These are phyloP conservation scores for Anthracocystis walkeri DNA, from an alignment of 1,284 basidiomycete species.

Conservation along the genomic window DNA sequence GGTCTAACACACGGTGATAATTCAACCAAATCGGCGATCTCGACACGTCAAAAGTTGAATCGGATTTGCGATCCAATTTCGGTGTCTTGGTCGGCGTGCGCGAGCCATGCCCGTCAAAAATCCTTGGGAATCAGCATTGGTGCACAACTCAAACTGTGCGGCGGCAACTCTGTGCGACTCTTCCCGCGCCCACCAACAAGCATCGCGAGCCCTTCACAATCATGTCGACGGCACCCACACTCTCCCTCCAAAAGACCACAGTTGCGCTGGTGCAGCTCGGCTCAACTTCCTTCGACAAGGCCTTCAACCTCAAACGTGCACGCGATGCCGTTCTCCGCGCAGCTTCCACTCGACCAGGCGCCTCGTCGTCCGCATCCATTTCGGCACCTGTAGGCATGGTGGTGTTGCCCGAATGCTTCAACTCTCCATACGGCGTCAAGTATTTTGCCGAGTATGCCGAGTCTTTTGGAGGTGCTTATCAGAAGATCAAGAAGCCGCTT, in stretches of 20 bases:
- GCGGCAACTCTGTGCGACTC: background rate
- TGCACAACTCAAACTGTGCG: background rate
- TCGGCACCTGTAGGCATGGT: conserved; percentile 58
- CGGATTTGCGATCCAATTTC: background rate
- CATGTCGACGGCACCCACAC: conserved; percentile 41
- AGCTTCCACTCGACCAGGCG: conserved; percentile 24
- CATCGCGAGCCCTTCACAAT: background rate
- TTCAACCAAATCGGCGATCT: conserved; percentile 3
- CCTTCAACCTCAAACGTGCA: conserved; percentile 61
- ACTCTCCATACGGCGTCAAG: conserved; percentile 91
- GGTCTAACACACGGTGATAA: background rate
- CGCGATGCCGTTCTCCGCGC: conserved; percentile 48
- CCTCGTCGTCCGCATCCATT: conserved; percentile 8
- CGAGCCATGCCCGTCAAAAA: background rate
- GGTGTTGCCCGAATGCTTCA: conserved; percentile 87
- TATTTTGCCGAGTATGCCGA: conserved; percentile 70
- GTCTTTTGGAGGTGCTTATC: conserved; percentile 61
- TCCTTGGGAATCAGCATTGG: background rate
- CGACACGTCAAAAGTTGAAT: background rate
- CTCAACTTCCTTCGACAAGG: conserved; percentile 61
- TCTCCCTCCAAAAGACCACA: conserved; percentile 50
- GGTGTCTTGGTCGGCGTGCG: conserved; percentile 19
- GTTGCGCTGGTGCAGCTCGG: conserved; percentile 66
- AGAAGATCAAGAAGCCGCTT: conserved; percentile 58
- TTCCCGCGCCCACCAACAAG: conserved; percentile 4